Evolutionary conservation across 2,329 filamentous ascomycete species (phyloP).

Genomic region (Phyllosticta capitalensis): DNA sequence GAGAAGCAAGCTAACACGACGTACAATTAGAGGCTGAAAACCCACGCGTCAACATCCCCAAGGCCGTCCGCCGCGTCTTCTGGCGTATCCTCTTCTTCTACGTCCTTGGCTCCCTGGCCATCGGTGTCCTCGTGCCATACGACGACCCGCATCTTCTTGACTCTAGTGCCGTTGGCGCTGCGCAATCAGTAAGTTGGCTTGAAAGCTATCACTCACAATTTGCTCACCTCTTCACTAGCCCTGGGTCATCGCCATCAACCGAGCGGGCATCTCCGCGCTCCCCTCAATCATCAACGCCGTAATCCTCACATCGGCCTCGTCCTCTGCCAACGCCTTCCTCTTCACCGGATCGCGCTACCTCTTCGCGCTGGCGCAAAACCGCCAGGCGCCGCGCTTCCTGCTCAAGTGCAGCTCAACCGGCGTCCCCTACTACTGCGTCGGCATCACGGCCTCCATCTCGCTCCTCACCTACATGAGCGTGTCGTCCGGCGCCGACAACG

Average conservation of each 20-base stretch:
- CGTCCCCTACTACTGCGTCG: constrained; percentile 33
- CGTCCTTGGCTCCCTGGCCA: constrained; percentile 39
- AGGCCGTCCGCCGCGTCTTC: constrained; percentile 46
- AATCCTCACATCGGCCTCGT: constrained; percentile 63
- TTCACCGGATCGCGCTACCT: constrained; percentile 44
- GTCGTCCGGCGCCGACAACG: constrained; percentile 17
- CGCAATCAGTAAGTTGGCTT: constrained; percentile 21
- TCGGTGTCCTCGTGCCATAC: constrained; percentile 51
- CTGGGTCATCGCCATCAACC: constrained; percentile 56
- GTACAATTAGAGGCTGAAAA: constrained; percentile 28
- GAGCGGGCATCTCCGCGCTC: constrained; percentile 57
- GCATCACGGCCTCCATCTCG: constrained; percentile 38
- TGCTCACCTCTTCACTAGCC: constrained; percentile 16
- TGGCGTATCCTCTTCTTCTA: constrained; percentile 50
- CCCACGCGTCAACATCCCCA: constrained; percentile 39
- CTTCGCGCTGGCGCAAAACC: constrained; percentile 40
- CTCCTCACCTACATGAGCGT: constrained; percentile 48
- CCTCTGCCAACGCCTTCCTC: constrained; percentile 58
- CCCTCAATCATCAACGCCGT: constrained; percentile 68
- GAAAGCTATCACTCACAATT: background rate
- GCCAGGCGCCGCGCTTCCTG: constrained; percentile 44
- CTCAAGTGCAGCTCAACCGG: constrained; percentile 38
- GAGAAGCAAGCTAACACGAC: no score
- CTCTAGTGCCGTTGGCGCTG: constrained; percentile 32
- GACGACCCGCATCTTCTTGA: constrained; percentile 39